Evolutionary conservation across 2,329 filamentous ascomycete species (phyloP).

Genomic region (Aspergillus terreus): DNA sequence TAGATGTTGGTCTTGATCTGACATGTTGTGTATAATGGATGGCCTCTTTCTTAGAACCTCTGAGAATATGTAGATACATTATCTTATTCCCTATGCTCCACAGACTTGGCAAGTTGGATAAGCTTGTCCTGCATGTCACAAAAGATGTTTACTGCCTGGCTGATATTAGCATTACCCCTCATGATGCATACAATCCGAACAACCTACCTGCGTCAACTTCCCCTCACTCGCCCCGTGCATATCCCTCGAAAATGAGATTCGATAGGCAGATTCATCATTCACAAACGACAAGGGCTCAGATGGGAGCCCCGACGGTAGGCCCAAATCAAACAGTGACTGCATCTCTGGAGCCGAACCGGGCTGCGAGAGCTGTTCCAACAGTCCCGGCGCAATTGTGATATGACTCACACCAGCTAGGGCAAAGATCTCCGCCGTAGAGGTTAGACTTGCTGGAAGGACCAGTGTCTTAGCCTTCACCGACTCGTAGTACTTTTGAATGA

Average conservation of each 20-base stretch:
- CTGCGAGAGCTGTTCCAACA: slow-evolving; percentile 48
- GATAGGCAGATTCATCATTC: slow-evolving; percentile 48
- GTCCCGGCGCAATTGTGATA: slow-evolving; percentile 55
- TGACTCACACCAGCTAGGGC: slow-evolving; percentile 55
- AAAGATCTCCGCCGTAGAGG: slow-evolving; percentile 57
- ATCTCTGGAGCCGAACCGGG: slow-evolving; percentile 33
- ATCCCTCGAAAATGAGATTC: slow-evolving; percentile 50
- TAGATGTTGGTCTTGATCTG: neutral
- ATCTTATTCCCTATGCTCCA: too few relatives aligned
- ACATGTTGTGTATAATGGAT: too few relatives aligned
- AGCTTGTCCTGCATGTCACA: slow-evolving; percentile 16
- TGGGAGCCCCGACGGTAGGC: slow-evolving; percentile 8
- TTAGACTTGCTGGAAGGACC: slow-evolving; percentile 57
- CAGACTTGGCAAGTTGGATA: neutral
- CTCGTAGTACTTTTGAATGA: slow-evolving; percentile 53
- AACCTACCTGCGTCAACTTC: slow-evolving; percentile 45
- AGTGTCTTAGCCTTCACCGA: slow-evolving; percentile 41
- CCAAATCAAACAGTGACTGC: slow-evolving; percentile 28
- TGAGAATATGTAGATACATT: too few relatives aligned
- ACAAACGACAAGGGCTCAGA: slow-evolving; percentile 23
- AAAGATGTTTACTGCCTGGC: slow-evolving; percentile 17
- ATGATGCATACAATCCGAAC: neutral
- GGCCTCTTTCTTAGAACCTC: too few relatives aligned
- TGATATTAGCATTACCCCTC: neutral
- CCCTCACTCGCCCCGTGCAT: slow-evolving; percentile 39